These are phyloP conservation scores for Mortierella sp. DNA, from an alignment of 371 early-diverging fungal genomes.

Conservation along the genomic window DNA sequence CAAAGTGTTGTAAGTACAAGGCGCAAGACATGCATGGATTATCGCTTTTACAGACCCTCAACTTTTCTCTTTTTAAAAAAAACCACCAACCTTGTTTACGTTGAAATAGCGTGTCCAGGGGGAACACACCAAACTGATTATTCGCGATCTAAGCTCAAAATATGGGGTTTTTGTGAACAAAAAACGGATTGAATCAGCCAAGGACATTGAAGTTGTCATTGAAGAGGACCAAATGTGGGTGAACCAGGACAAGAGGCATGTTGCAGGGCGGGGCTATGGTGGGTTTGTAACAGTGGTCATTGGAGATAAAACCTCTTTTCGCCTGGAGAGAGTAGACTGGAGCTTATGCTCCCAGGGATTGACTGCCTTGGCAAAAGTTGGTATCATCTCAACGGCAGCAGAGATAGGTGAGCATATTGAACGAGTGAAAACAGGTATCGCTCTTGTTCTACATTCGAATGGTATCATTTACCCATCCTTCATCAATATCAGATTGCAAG, in stretches of 20 bases:
- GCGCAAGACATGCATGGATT: background rate
- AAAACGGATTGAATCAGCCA: constrained; percentile 19
- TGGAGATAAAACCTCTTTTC: constrained; percentile 41
- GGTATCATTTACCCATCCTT: background rate
- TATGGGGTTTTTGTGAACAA: constrained; percentile 28
- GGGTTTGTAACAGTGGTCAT: constrained; percentile 33
- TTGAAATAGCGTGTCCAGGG: constrained; percentile 20
- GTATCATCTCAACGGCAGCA: constrained; percentile 23
- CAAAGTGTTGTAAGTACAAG: constrained; percentile 30
- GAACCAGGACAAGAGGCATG: constrained; percentile 17
- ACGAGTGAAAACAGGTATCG: background rate
- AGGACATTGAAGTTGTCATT: constrained; percentile 30
- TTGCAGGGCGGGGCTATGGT: constrained; percentile 50
- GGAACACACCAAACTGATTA: constrained; percentile 29
- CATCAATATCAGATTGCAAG: constrained; percentile 21
- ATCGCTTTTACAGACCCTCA: background rate
- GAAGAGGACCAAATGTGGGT: constrained; percentile 13
- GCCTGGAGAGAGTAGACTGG: constrained; percentile 45
- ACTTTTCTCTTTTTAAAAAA: background rate
- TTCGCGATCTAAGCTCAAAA: constrained; percentile 39
- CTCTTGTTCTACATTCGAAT: too few relatives aligned
- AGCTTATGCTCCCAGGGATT: constrained; percentile 39
- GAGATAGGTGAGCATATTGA: constrained; percentile 30
- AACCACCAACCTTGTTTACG: background rate
- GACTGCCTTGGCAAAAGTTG: constrained; percentile 23